Percentiles rank a stretch among this genome's conserved stretches.
These are phyloP conservation scores for Crithidia mellificae DNA, from an alignment of 208 protist species.

Conservation along the genomic window DNA sequence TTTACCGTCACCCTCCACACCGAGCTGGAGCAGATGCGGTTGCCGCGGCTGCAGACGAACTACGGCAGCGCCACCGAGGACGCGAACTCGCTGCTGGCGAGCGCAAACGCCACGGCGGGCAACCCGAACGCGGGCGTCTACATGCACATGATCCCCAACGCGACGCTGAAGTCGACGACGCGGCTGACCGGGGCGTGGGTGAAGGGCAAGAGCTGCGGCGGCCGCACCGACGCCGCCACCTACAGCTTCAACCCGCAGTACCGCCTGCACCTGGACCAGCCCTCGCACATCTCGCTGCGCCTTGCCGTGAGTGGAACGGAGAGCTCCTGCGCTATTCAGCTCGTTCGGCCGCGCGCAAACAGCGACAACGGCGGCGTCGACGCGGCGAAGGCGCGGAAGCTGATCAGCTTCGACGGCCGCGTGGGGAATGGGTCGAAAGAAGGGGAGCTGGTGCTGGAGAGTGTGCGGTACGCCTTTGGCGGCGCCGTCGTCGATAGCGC, in stretches of 20 bases:
- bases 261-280: constrained; percentile 50
- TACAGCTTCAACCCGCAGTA: constrained; percentile 83
- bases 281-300: constrained; percentile 62
- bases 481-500: constrained; percentile 71
- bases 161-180: constrained; percentile 48
- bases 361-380: constrained; percentile 15
- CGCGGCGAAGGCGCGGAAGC: constrained; percentile 14
- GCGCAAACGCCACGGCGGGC: constrained; percentile 26
- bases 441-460: constrained; percentile 51
- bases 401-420: constrained; percentile 35
- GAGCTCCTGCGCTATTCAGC: constrained; percentile 43
- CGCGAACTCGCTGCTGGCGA: constrained; percentile 37
- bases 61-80: constrained; percentile 21
- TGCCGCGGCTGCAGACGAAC: constrained; percentile 21
- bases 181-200: constrained; percentile 51
- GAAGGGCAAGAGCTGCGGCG: constrained; percentile 77
- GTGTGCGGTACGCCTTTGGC: constrained; percentile 58
- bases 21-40: constrained; percentile 64
- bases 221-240: constrained; percentile 51
- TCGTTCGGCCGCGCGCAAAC: constrained; percentile 38
- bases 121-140: constrained; percentile 55
- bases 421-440: constrained; percentile 49
- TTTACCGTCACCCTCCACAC: constrained; percentile 87
- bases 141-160: constrained; percentile 77
- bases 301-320: constrained; percentile 40